Percentiles rank a stretch among this genome's conserved stretches.
These are phyloP conservation scores for Fistulifera pelliculosa DNA, from an alignment of 108 stramenopile genomes.

Conservation along the genomic window DNA sequence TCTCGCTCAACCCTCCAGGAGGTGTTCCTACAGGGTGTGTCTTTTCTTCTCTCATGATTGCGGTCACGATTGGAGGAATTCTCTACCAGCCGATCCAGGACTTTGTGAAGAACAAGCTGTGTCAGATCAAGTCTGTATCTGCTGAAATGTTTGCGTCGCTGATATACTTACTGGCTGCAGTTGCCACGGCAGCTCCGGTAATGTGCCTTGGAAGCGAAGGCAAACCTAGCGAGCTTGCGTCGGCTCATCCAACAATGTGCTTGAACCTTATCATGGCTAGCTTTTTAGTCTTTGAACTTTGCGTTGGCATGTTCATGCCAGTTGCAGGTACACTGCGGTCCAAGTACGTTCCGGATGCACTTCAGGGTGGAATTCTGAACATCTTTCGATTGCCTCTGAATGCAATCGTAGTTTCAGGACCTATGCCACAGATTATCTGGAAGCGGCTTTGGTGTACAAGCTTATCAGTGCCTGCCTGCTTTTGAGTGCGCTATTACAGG, in stretches of 20 bases:
- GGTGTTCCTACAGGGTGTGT: constrained; percentile 88
- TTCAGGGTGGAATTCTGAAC: constrained; percentile 88
- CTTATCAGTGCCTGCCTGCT: constrained; percentile 68
- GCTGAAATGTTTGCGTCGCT: constrained; percentile 72
- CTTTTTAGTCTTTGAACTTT: constrained; percentile 82
- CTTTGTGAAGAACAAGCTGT: constrained; percentile 19
- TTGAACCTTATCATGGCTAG: constrained; percentile 52
- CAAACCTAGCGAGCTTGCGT: constrained; percentile 14
- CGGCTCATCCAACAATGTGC: constrained; percentile 10
- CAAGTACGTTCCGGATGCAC: constrained; percentile 84
- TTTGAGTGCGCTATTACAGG: constrained; percentile 58
- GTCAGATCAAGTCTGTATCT: constrained; percentile 34
- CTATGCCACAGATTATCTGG: constrained; percentile 73
- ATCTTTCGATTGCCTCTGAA: constrained; percentile 93
- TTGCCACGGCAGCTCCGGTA: constrained; percentile 82
- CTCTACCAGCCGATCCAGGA: constrained; percentile 60
- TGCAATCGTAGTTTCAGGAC: constrained; percentile 90
- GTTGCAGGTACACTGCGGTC: constrained; percentile 86
- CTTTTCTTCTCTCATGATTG: constrained; percentile 93
- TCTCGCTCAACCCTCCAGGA: constrained; percentile 71
- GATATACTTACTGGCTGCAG: constrained; percentile 66
- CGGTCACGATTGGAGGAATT: constrained; percentile 88
- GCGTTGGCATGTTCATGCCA: constrained; percentile 88
- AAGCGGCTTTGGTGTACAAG: constrained; percentile 50
- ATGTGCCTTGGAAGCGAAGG: constrained; percentile 26